Conservation (phyloP, 768 basidiomycete genomes). For the Agrocybe chaxingu region DNA sequence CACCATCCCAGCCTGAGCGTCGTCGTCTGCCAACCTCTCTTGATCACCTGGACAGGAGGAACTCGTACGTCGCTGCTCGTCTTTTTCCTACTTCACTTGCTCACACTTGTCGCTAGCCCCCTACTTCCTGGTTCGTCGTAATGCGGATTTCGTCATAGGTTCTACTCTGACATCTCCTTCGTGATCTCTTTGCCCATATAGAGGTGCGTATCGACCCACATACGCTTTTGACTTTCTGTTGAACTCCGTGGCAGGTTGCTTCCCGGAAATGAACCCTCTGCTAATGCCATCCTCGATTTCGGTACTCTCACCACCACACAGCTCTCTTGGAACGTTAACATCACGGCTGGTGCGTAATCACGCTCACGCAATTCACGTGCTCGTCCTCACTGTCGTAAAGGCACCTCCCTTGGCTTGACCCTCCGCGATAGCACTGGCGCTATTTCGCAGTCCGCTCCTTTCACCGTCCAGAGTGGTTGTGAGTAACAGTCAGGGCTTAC, state of each 20-base stretch:
- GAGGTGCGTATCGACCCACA: slow-evolving; percentile 28
- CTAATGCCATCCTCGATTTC: slow-evolving; percentile 44
- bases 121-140: slow-evolving; percentile 57
- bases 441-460: slow-evolving; percentile 44
- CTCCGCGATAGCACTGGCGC: slow-evolving; percentile 61
- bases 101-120: slow-evolving; percentile 41
- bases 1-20: slow-evolving; percentile 36
- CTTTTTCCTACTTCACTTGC: not conserved
- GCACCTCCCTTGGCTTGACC: slow-evolving; percentile 51
- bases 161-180: not conserved
- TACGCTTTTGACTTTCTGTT: not conserved
- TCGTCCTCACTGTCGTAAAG: slow-evolving; percentile 23
- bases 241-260: slow-evolving; percentile 40
- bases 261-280: slow-evolving; percentile 44
- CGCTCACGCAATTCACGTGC: not conserved
- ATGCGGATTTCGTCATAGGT: not conserved
- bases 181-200: slow-evolving; percentile 19
- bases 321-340: slow-evolving; percentile 55
- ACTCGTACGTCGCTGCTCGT: slow-evolving; percentile 34
- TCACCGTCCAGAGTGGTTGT: slow-evolving; percentile 51
- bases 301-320: slow-evolving; percentile 33
- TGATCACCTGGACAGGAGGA: slow-evolving; percentile 57
- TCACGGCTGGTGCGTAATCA: slow-evolving; percentile 36
- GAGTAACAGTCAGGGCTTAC: slow-evolving; percentile 20
- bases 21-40: slow-evolving; percentile 56